Evolutionary conservation across 2,329 filamentous ascomycete genomes (phyloP).

Genomic region (Stemphylium beticola): DNA sequence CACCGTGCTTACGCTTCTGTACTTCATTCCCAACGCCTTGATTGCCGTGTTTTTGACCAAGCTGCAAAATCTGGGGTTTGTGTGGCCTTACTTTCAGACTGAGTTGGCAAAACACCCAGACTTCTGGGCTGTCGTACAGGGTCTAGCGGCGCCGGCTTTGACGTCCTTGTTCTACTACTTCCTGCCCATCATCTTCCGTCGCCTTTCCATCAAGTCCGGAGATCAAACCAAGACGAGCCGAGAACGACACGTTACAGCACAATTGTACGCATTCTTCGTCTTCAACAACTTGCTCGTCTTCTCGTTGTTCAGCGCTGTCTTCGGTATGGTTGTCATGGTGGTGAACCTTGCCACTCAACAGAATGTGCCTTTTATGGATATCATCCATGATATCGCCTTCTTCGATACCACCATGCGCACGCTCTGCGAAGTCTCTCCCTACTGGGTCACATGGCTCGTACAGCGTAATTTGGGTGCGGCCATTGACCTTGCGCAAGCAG

Average conservation of each 20-base stretch:
- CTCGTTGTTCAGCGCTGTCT: constrained; percentile 85
- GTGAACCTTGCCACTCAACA: constrained; percentile 61
- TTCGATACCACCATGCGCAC: constrained; percentile 71
- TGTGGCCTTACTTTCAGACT: constrained; percentile 77
- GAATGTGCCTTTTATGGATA: constrained; percentile 65
- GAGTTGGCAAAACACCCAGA: constrained; percentile 67
- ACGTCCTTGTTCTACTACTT: constrained; percentile 87
- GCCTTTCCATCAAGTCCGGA: constrained; percentile 80
- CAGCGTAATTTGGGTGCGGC: constrained; percentile 92
- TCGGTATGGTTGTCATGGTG: constrained; percentile 72
- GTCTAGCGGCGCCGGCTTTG: constrained; percentile 85
- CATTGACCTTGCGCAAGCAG: constrained; percentile 89
- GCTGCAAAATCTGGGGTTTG: constrained; percentile 75
- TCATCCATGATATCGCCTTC: constrained; percentile 69
- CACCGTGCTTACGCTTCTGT: constrained; percentile 76
- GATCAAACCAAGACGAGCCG: constrained; percentile 91
- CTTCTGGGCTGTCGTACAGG: constrained; percentile 88
- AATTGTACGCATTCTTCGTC: constrained; percentile 93
- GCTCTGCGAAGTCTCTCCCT: constrained; percentile 81
- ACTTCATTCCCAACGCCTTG: constrained; percentile 90
- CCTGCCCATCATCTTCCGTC: constrained; percentile 89
- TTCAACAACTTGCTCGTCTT: constrained; percentile 98
- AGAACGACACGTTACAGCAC: constrained; percentile 87
- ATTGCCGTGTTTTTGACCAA: constrained; percentile 95
- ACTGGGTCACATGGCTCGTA: constrained; percentile 80